Base-by-base conservation (phyloP, 495 filamentous ascomycete genomes). In the Penicillium nucicola region DNA sequence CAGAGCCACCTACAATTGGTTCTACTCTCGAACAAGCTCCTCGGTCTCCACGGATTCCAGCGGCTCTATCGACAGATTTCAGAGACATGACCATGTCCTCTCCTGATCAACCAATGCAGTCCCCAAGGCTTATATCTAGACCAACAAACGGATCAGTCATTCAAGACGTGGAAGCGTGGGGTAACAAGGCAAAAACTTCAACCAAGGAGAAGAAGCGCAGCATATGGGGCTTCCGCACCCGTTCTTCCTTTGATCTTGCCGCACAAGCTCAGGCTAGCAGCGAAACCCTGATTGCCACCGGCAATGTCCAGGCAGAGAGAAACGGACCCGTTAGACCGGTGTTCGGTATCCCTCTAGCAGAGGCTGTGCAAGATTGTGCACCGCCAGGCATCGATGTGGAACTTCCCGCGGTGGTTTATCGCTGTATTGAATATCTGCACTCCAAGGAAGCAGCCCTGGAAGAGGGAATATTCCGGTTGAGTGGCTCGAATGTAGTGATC, bases 401-500 rank as follows among this genome's bases (percentile, higher is more conserved):
- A 39, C 74, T 98, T 30, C 93, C 93, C 7, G 89, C 95, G n/a
- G 93, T 97, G 1, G 91, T 97, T 35, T 97, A 95, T 72, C 87
- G 93, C 37, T 97, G 92, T 58, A 87, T 98, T 53, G 90, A 97
- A 64, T 98, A 96, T 66, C 78, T 98, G 19, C 84, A 88, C 42
- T 78, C 84, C 12, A 90, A 95, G 70, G 83, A 86, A 45, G 95
- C 92, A 33, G 79, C 86, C 14, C 76, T 70, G 17, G 93, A 98
- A 65, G 93, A 98, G 68, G 93, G 93, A 32, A 97, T 98, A 19
- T 98, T 98, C 78, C 84, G 93, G 22, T 74, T 98, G 42, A 97
- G 90, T 56, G 93, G 93, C 19, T 96, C 92, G 0, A 97, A 93
- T 61, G 82, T 92, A 44, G 86, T 96, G 31, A 93, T 97, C 70